A percentile compares a stretch with the other conserved stretches of the same genome.
These are phyloP conservation scores for Coffea humblotiana DNA, from an alignment of 305 asterid genomes.

Conservation along the genomic window DNA sequence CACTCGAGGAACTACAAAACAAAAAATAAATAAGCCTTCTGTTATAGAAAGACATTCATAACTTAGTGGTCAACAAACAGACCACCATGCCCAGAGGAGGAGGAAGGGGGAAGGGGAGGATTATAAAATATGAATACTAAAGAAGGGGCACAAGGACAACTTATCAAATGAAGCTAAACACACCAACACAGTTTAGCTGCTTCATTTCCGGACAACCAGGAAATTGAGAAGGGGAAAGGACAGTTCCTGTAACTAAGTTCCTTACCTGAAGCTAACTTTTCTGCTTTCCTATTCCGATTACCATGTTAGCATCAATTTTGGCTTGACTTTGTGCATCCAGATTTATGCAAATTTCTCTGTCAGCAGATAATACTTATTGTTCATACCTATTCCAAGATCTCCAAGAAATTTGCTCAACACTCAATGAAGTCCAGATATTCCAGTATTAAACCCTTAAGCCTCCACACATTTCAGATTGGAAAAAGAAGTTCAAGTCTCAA, in stretches of 20 bases:
- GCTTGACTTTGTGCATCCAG: background rate
- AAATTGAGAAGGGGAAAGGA: background rate
- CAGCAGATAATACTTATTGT: background rate
- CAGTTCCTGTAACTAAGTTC: background rate
- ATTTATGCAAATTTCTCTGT: background rate
- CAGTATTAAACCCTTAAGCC: background rate
- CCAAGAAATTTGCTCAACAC: background rate
- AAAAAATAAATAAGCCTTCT: background rate
- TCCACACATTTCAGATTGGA: background rate
- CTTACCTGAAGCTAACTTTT: background rate
- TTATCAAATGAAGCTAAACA: background rate
- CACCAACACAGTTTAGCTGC: background rate
- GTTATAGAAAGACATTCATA: background rate
- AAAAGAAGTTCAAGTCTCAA: background rate
- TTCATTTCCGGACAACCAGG: background rate
- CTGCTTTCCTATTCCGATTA: background rate
- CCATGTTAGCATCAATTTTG: background rate
- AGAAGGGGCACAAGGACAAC: background rate
- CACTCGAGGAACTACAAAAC: too few relatives aligned
- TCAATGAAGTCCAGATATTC: background rate
- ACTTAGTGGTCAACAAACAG: background rate
- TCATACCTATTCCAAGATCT: background rate
- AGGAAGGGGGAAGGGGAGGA: background rate
- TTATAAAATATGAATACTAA: too few relatives aligned
- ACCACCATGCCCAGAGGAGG: background rate